phyloP scores from a whole-genome alignment of 352 stramenopile genomes.

The Globisporangium yorkense region DNA sequence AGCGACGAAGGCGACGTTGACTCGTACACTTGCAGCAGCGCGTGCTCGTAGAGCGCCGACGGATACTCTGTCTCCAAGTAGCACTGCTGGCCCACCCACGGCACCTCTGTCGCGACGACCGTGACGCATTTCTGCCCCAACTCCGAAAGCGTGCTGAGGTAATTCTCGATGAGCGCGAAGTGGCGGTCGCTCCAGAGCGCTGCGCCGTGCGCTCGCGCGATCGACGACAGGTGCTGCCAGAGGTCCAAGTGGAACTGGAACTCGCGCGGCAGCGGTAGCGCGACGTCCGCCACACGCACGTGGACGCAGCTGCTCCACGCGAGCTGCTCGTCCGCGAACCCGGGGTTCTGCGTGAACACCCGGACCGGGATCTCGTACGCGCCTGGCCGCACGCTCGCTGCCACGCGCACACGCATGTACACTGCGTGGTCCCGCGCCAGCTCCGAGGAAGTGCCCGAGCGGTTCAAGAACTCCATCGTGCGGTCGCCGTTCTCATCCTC shows the following conservation, averaged over 20 bases:
- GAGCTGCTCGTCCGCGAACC: conserved; percentile 61
- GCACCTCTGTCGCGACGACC: conserved; percentile 70
- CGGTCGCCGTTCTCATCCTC: conserved; percentile 49
- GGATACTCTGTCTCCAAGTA: conserved; percentile 62
- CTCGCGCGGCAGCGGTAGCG: conserved; percentile 34
- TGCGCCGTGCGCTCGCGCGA: conserved; percentile 45
- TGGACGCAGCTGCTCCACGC: conserved; percentile 55
- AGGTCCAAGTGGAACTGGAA: conserved; percentile 72
- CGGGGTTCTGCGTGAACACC: conserved; percentile 57
- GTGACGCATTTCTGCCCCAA: conserved; percentile 72
- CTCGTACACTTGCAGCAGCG: conserved; percentile 59
- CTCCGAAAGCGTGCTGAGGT: conserved; percentile 47
- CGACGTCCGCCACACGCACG: conserved; percentile 45
- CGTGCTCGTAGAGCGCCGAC: conserved; percentile 66
- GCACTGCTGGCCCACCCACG: conserved; percentile 72
- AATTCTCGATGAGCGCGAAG: conserved; percentile 63
- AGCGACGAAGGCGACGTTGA: conserved; percentile 9
- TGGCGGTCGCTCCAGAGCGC: conserved; percentile 61
- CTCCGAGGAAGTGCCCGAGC: conserved; percentile 20
- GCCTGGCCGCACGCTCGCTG: conserved; percentile 23
- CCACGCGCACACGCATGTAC: conserved; percentile 52
- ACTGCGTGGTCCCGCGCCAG: conserved; percentile 37
- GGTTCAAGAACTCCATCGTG: conserved; percentile 58
- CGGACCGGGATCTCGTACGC: conserved; percentile 61
- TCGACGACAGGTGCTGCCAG: conserved; percentile 66